Conservation (phyloP, 2,329 filamentous ascomycete species). For the Thielaviopsis punctulata region DNA sequence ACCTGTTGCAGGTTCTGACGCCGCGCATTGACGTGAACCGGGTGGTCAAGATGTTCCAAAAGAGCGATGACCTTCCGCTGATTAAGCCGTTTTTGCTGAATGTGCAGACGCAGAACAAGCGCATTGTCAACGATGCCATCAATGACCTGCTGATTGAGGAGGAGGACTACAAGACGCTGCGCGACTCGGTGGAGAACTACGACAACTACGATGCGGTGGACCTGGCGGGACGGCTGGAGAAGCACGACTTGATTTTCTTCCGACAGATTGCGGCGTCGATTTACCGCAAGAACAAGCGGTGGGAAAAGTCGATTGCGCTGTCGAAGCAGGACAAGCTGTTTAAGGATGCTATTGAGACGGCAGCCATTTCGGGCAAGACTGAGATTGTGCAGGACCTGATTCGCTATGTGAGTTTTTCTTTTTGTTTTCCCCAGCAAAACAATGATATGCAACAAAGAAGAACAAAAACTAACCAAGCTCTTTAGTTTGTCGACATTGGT, state of each 20-base stretch:
- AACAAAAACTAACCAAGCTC: constrained; percentile 19
- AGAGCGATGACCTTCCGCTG: constrained; percentile 90
- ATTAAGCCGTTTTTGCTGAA: constrained; percentile 98
- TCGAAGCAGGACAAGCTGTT: constrained; percentile 99
- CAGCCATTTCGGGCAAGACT: constrained; percentile 75
- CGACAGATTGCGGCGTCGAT: constrained; percentile 95
- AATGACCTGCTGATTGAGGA: constrained; percentile 96
- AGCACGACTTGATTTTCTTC: constrained; percentile 98
- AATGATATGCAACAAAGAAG: too few species aligned
- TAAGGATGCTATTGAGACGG: constrained; percentile 97
- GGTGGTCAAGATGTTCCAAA: constrained; percentile 97
- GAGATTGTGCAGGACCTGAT: constrained; percentile 92
- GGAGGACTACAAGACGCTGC: constrained; percentile 96
- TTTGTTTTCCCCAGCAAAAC: too few species aligned
- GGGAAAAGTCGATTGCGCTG: constrained; percentile 95
- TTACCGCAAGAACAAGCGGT: constrained; percentile 99
- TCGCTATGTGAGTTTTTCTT: constrained; percentile 64
- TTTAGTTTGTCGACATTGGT: constrained; percentile 93
- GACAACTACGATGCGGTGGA: constrained; percentile 97
- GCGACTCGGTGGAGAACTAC: constrained; percentile 95
- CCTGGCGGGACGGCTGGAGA: constrained; percentile 80
- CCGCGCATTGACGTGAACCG: constrained; percentile 92
- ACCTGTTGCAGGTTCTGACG: constrained; percentile 82
- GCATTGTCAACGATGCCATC: constrained; percentile 92
- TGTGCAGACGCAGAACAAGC: constrained; percentile 95